These are phyloP conservation scores for Phialemonium atrogriseum DNA, from an alignment of 2,329 filamentous ascomycete genomes.

Conservation along the genomic window DNA sequence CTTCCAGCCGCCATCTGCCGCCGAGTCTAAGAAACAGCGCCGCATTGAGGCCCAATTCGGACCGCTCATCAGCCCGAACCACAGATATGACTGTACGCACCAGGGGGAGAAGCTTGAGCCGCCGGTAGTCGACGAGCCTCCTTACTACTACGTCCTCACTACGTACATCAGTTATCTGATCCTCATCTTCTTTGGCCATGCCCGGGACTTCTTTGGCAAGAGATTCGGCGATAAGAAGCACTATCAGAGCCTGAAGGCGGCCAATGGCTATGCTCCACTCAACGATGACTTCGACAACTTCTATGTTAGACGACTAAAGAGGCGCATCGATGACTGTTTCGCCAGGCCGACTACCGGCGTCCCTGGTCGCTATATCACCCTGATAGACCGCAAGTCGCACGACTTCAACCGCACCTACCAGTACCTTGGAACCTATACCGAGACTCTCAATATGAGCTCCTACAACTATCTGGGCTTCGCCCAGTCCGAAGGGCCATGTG, in stretches of 20 bases:
- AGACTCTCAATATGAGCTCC: slow-evolving; percentile 97
- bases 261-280: slow-evolving; percentile 86
- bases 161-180: slow-evolving; percentile 98
- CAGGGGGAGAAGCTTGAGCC: slow-evolving; percentile 71
- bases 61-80: slow-evolving; percentile 68
- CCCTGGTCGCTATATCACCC: slow-evolving; percentile 85
- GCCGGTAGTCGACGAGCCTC: slow-evolving; percentile 88
- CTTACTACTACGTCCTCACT: slow-evolving; percentile 93
- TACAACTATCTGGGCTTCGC: slow-evolving; percentile 99
- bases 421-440: slow-evolving; percentile 81
- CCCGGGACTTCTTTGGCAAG: slow-evolving; percentile 97
- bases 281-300: slow-evolving; percentile 99
- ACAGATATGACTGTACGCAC: slow-evolving; percentile 85
- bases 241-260: slow-evolving; percentile 74
- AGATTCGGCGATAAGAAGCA: slow-evolving; percentile 75
- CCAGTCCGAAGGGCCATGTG: slow-evolving; percentile 93
- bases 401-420: slow-evolving; percentile 89
- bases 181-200: slow-evolving; percentile 89
- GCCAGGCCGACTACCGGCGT: slow-evolving; percentile 87
- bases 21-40: slow-evolving; percentile 67
- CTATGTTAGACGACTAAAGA: slow-evolving; percentile 86
- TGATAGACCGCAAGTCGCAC: slow-evolving; percentile 82
- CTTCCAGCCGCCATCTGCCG: slow-evolving; percentile 80
- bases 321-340: slow-evolving; percentile 95
- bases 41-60: slow-evolving; percentile 86